Evolutionary conservation across 2,329 filamentous ascomycete genomes (phyloP).

Genomic region (Trichoderma gracile): DNA sequence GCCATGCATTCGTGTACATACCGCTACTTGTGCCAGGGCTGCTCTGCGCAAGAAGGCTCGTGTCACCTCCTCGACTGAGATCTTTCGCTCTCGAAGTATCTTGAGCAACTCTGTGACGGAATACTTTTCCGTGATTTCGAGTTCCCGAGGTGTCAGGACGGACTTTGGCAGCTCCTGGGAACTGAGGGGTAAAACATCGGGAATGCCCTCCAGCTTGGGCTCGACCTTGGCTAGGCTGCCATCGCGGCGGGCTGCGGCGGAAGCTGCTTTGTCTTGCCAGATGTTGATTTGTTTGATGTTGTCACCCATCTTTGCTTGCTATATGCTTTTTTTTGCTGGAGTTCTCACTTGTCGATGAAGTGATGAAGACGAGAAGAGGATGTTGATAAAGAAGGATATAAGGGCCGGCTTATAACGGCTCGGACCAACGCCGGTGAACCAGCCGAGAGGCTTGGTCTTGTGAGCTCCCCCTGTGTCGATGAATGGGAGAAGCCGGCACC

Average conservation of each 20-base stretch:
- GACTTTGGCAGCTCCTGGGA: conserved; percentile 19
- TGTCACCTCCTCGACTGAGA: conserved; percentile 33
- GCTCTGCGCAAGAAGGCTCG: conserved; percentile 34
- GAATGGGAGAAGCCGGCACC: not conserved
- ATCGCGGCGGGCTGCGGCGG: not conserved
- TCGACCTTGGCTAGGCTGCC: conserved; percentile 13
- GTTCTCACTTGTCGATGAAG: not conserved
- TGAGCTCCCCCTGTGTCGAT: not conserved
- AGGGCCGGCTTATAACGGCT: conserved; percentile 18
- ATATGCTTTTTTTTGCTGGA: not conserved
- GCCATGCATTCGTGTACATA: conserved; percentile 12
- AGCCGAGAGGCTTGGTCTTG: not conserved
- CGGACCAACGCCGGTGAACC: not conserved
- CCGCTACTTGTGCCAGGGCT: conserved; percentile 34
- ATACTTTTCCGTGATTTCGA: conserved; percentile 21
- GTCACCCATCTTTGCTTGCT: conserved; percentile 8
- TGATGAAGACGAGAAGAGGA: not conserved
- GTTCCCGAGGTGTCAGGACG: conserved; percentile 11
- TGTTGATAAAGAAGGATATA: not conserved
- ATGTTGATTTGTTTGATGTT: not conserved
- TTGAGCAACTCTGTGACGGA: conserved; percentile 13
- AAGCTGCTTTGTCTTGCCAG: conserved; percentile 8
- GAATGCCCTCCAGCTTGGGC: conserved; percentile 19
- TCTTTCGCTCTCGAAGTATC: conserved; percentile 12
- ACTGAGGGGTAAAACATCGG: conserved; percentile 13